Base-by-base conservation (phyloP, 2,329 filamentous ascomycete species). In the Aspergillus tubingensis region DNA sequence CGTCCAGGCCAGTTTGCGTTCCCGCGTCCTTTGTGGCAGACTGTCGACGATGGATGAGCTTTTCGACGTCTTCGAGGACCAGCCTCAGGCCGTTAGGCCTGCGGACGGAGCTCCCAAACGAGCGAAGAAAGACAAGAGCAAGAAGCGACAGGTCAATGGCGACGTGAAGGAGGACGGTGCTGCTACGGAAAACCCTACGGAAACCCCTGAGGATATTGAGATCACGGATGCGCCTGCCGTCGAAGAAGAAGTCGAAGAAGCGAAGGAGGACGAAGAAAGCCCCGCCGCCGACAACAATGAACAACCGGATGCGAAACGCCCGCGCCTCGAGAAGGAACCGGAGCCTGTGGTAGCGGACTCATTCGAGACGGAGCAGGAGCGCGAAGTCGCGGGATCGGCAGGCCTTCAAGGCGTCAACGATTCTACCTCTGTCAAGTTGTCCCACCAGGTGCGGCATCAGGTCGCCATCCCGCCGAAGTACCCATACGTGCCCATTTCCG, bases 371-470 rank as follows among this genome's bases (percentile, higher is more conserved):
- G 93, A 95, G 72, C 88, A 96, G 79, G 96, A 93, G 65, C 86
- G 94, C 82, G 91, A 98, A 77, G 85, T 99, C 41, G 91, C 90
- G 21, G 90, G 89, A 25, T 89, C 91, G 5, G 87, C 88, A 32
- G 92, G 91, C 66, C 83, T 82, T 62, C 87, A 83, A 73, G 82
- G 78, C 62, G 82, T 77, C 75, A 86, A 85, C 65, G 90, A 92
- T 57, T 81, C 83, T 27, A 82, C 87, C 50, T 66, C 72, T 15
- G 86, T 99, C 27, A 89, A 96, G 21, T 80, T 99, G 55, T 94
- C 92, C 50, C 96, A 99, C 81, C 96, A 99, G 80, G 96, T 99
- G 69, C 93, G 96, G 78, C 95, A 99, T 82, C 94, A 99, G 79
- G 95, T 98, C 68, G 91, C 95, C 11, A 83, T 99, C 19, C 95